phyloP scores from a whole-genome alignment of 2,329 filamentous ascomycete species.

The Trichoderma arundinaceum region DNA sequence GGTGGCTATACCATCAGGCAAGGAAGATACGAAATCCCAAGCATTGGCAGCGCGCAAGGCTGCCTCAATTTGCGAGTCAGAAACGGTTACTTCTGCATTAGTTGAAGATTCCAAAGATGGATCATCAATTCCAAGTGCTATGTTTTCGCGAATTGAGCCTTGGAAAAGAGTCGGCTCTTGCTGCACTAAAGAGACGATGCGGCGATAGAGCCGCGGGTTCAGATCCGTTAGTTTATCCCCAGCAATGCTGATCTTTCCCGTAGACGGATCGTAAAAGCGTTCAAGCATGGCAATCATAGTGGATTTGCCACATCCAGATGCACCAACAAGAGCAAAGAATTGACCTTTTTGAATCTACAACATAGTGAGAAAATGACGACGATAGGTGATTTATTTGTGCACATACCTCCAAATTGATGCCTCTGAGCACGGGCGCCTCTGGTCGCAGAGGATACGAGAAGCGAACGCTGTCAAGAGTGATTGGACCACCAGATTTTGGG shows the following conservation, averaged over 20 bases:
- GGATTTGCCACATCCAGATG: conserved; percentile 64
- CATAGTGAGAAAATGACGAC: neutral
- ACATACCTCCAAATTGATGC: conserved; percentile 48
- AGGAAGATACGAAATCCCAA: conserved; percentile 69
- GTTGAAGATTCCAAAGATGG: neutral
- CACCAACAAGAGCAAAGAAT: conserved; percentile 61
- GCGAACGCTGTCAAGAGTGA: conserved; percentile 60
- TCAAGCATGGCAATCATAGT: conserved; percentile 62
- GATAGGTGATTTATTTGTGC: neutral
- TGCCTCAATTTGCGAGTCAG: conserved; percentile 47
- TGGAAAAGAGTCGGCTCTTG: conserved; percentile 74
- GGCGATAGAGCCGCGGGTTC: conserved; percentile 57
- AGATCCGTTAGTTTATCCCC: conserved; percentile 49
- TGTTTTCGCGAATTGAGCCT: conserved; percentile 83
- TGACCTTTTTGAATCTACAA: conserved; percentile 52
- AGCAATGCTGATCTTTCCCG: conserved; percentile 55
- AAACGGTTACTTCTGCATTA: conserved; percentile 39
- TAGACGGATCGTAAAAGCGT: conserved; percentile 51
- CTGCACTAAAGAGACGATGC: conserved; percentile 60
- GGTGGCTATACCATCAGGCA: conserved; percentile 89
- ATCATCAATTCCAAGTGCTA: conserved; percentile 47
- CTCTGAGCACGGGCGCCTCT: conserved; percentile 48
- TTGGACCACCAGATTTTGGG: conserved; percentile 42
- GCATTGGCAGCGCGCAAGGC: conserved; percentile 57
- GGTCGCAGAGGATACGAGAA: conserved; percentile 66